Conservation (phyloP, 148 eudicot genomes). For the Chenopodium suecicum region DNA sequence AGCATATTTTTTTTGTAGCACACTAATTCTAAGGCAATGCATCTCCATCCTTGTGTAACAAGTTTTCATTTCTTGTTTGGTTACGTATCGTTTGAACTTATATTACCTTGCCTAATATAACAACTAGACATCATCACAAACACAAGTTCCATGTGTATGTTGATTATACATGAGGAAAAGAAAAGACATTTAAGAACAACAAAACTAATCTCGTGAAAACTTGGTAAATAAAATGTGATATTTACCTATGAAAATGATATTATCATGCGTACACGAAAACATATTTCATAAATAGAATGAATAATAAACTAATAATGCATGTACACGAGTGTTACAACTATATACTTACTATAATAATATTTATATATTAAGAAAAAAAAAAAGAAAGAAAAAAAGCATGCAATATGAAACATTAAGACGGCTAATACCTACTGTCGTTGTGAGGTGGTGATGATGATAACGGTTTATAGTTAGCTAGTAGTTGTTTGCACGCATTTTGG, state of each 20-base stretch:
- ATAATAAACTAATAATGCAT: no score
- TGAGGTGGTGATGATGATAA: background rate
- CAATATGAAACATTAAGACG: no score
- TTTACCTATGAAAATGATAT: background rate
- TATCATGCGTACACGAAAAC: background rate
- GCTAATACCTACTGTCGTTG: no score
- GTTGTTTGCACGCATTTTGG: background rate
- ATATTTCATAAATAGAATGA: no score
- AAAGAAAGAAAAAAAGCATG: no score
- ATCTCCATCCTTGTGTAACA: background rate
- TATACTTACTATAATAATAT: no score
- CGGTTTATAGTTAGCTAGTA: background rate
- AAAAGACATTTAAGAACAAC: background rate
- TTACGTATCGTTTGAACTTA: background rate
- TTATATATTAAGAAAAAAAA: no score
- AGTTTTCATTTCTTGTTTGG: background rate
- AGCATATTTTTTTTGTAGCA: no score
- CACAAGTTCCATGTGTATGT: background rate
- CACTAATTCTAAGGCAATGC: no score
- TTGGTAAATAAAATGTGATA: background rate
- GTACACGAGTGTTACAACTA: background rate
- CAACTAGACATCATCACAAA: background rate
- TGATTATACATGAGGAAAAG: background rate
- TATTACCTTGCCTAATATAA: background rate
- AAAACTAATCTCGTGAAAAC: background rate